Evolutionary conservation across 2,329 filamentous ascomycete genomes (phyloP).

Genomic region (Epichloe elymi): DNA sequence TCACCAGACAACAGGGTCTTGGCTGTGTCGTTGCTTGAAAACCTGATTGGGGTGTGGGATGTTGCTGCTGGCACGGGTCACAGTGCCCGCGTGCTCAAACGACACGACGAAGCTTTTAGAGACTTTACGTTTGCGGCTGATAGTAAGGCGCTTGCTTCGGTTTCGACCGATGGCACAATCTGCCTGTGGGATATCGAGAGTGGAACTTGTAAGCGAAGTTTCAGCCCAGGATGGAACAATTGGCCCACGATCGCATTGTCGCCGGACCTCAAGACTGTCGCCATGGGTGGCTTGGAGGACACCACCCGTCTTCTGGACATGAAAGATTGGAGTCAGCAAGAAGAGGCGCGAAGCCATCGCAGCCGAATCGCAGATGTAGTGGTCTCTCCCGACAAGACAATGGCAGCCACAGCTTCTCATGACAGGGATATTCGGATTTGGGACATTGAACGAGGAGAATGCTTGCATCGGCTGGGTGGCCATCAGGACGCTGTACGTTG

Average conservation of each 20-base stretch:
- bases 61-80: constrained; percentile 6
- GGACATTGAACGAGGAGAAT: constrained; percentile 6
- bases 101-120: constrained; percentile 5
- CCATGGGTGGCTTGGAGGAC: constrained; percentile 7
- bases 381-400: constrained; percentile 5
- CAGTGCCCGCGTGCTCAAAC: constrained; percentile 6
- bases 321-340: constrained; percentile 5
- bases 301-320: constrained; percentile 7
- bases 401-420: constrained; percentile 6
- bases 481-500: constrained; percentile 4
- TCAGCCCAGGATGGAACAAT: constrained; percentile 8
- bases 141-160: constrained; percentile 6
- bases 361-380: constrained; percentile 7
- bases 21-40: constrained; percentile 7
- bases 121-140: constrained; percentile 7
- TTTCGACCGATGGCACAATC: constrained; percentile 7
- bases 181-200: constrained; percentile 7
- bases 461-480: constrained; percentile 2
- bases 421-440: constrained; percentile 6
- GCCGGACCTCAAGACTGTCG: constrained; percentile 6
- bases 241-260: constrained; percentile 8
- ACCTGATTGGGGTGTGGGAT: constrained; percentile 7
- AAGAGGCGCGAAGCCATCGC: constrained; percentile 5
- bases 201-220: constrained; percentile 5
- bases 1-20: constrained; percentile 6